Base-by-base conservation (phyloP, 345 rosid genomes). In the Kandelia obovata region DNA sequence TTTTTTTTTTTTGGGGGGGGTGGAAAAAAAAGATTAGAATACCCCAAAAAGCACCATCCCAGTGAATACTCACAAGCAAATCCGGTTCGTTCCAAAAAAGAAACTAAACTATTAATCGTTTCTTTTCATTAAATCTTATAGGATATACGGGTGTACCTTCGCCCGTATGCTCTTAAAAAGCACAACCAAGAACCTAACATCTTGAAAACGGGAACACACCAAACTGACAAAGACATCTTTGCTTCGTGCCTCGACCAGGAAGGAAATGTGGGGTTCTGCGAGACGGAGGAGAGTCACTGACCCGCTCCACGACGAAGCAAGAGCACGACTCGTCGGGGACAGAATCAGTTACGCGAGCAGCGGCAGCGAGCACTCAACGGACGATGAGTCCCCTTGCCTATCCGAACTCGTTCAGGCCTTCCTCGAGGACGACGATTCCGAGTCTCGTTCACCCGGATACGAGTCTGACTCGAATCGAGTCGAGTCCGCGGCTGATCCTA, bases 321-420 rank as follows among this genome's bases (percentile, higher is more conserved):
- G 67, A 72, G 92, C 92, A 53, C 89, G 85, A 66, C 84, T 94
- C 74, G 70, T 85, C 66, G 82, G 84, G 25, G 64, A 69, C 13
- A 78, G 27, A 19, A 73, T 78, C 71, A 72, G 83, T 72, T 75
- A 79, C 52, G 76, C 31, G 61, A 94, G 92, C 80, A 88, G 96
- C 75, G 96, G 95, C n/a, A 88, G 97, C 72, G 95, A 94, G 6
- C 91, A 89, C 39, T 87, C 92, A 2, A 16, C 46, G 46, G 85
- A 73, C 21, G 82, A 76, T 49, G 88, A 85, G 47, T 86, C 85
- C 0, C 90, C 92, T 16, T 88, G 90, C 76, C 84, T 94, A 11
- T 89, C 97, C 9, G 86, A 86, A 43, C 96, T 94, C 25, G 90
- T 94, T 15, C 86, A 87, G 68, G 80, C 81, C 27, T 94, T 94